Base-by-base conservation (phyloP, 163 green algal species). In the Prototheca cutis region DNA sequence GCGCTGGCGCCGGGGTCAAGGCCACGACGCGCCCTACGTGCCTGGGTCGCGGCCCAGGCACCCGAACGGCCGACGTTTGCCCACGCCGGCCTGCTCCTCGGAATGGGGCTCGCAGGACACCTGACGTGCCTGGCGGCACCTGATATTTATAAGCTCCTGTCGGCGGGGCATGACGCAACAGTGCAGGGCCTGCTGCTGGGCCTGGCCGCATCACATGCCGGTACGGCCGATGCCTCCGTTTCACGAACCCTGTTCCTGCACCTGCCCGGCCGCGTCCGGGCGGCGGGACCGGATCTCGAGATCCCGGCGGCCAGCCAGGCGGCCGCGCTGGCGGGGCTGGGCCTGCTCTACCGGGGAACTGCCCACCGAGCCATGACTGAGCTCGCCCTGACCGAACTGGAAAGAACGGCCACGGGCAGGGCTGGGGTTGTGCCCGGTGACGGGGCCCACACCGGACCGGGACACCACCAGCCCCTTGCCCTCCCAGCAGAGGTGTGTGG, bases 211-310 rank as follows among this genome's bases (percentile, higher is more conserved):
- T 80, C 79, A 32, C 68, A 75, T n/a, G 36, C 8, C 21, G 49
- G 49, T 7, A 3, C 40, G 19, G 25, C 29, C 19, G 29, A 57
- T 10, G 13, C n/a, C 0, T 21, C 52, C 7, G 1, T 52, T 0
- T 52, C 40, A 2, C 19, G 81, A 51, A 93, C 93, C 74, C 80
- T 98, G 48, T 89, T 92, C 59, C 82, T 98, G 71, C 92, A 98
- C 74, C 67, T 97, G 25, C 92, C 89, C 19, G 75, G 85, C 3
- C 66, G 83, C 31, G 84, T 95, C 70, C 85, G 90, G 13, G 55
- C 68, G 21, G 76, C 56, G 33, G 94, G 91, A 67, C 88, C 88
- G 2, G 90, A 97, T 59, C 76, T 97, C 18, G 91, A 98, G 72
- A 80, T 98, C 18, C 81, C 81, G 3, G 67, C 87, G 6, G 66